Percentiles rank a stretch among this genome's conserved stretches.
phyloP scores from a whole-genome alignment of 2,329 filamentous ascomycete genomes.

The Hypoxylon sp. region DNA sequence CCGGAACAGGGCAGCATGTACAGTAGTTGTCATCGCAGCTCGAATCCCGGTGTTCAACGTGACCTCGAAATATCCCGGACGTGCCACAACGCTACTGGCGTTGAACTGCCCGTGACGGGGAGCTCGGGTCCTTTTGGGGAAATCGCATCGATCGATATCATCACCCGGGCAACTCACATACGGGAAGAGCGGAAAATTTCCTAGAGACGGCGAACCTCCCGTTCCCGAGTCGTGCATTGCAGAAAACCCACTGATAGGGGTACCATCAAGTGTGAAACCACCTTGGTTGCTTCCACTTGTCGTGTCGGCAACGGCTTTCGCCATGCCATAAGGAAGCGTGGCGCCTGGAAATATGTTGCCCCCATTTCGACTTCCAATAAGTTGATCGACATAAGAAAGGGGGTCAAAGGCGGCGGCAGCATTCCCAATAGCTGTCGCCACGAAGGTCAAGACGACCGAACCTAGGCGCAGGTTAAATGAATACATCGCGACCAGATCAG shows the following conservation, averaged over 20 bases:
- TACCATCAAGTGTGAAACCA: constrained; percentile 68
- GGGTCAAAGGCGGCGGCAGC: constrained; percentile 52
- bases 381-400: constrained; percentile 64
- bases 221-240: constrained; percentile 73
- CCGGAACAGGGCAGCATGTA: constrained; percentile 76
- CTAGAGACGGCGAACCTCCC: constrained; percentile 73
- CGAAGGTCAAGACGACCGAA: constrained; percentile 39
- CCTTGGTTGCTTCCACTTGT: constrained; percentile 68
- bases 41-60: constrained; percentile 70
- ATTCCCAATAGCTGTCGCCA: constrained; percentile 36
- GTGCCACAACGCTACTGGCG: constrained; percentile 67
- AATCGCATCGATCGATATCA: constrained; percentile 74
- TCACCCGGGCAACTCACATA: constrained; percentile 74
- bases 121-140: constrained; percentile 64
- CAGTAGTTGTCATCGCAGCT: constrained; percentile 77
- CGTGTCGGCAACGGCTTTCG: constrained; percentile 71
- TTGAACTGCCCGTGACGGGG: constrained; percentile 62
- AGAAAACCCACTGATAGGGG: constrained; percentile 68
- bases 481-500: constrained; percentile 43
- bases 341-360: constrained; percentile 64
- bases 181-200: constrained; percentile 81
- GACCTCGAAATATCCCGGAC: constrained; percentile 77
- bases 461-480: constrained; percentile 31
- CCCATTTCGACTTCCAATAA: constrained; percentile 68
- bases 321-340: constrained; percentile 60